Base-by-base conservation (phyloP, 768 basidiomycete genomes). In the Mycena alexandri region DNA sequence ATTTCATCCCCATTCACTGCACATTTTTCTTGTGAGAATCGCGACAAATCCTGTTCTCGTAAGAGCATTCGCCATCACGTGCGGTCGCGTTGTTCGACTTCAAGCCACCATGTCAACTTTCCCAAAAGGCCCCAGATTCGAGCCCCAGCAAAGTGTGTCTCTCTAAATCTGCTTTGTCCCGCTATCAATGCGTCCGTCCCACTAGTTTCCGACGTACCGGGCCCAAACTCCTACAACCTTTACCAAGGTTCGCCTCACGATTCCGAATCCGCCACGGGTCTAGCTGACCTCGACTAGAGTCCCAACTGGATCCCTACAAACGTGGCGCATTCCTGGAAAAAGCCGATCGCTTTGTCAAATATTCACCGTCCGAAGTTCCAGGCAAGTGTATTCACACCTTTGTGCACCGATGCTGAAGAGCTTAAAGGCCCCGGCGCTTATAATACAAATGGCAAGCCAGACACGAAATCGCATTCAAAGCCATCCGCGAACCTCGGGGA, bases 241-340 rank as follows among this genome's bases (percentile, higher is more conserved):
- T 72, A 71, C 6, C 79, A 82, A 75, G 83, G 86, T 84, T 57
- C 13, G 66, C 55, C 4, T 24, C 21, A 13, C 21, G 14, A 8
- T 14, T 7, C 46, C 19, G 51, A 52, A 63, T n/a, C 22, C 48
- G 47, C 38, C 38, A 12, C 12, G 43, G 24, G 22, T 14, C 17
- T 17, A n/a, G n/a, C 43, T 36, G 46, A 61, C 14, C 24, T 25
- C 14, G 41, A 12, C 0, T 62, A 84, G 85, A 85, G 14, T 81
- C 85, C 0, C 79, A 80, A 22, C 78, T 81, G 24, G 87, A 88
- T 33, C 75, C 80, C 17, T 85, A 89, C 73, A 89, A 89, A 73
- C 83, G 83, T 22, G 86, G 88, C 2, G 87, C 86, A 17, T 86
- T 88, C 63, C 78, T 89, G 4, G 88, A 89, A 75, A 89, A 86